Evolutionary conservation across 2,329 filamentous ascomycete genomes (phyloP).

Genomic region (Parafenestella ontariensis): DNA sequence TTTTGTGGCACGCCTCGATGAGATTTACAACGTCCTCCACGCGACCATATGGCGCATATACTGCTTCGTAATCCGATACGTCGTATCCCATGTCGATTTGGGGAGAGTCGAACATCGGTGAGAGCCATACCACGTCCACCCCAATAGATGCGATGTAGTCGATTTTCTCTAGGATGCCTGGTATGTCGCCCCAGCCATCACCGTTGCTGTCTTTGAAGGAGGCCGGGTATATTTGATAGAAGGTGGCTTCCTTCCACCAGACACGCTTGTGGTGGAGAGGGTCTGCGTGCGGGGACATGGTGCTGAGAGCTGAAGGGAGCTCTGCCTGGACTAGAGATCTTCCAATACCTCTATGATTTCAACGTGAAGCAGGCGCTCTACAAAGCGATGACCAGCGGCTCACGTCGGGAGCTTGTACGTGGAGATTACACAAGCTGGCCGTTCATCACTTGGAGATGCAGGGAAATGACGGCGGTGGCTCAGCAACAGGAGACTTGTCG

Average conservation of each 20-base stretch:
- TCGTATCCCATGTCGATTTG: slow-evolving; percentile 76
- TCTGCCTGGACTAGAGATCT: no score
- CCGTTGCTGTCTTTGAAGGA: slow-evolving; percentile 57
- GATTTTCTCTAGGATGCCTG: slow-evolving; percentile 68
- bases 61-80: slow-evolving; percentile 70
- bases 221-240: slow-evolving; percentile 56
- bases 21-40: slow-evolving; percentile 70
- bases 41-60: slow-evolving; percentile 71
- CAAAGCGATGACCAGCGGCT: not conserved
- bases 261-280: slow-evolving; percentile 29
- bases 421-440: not conserved
- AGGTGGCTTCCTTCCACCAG: slow-evolving; percentile 57
- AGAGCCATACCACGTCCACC: slow-evolving; percentile 71
- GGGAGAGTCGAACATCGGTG: slow-evolving; percentile 69
- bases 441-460: not conserved
- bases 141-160: slow-evolving; percentile 64
- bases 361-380: no score
- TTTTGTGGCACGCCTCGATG: slow-evolving; percentile 65
- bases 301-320: not conserved
- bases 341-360: no score
- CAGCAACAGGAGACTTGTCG: not conserved
- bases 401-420: not conserved
- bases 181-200: slow-evolving; percentile 67
- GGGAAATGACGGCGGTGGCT: not conserved
- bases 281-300: slow-evolving; percentile 36